Conservation (phyloP, 2,329 filamentous ascomycete genomes). For the Didymella glomerata region DNA sequence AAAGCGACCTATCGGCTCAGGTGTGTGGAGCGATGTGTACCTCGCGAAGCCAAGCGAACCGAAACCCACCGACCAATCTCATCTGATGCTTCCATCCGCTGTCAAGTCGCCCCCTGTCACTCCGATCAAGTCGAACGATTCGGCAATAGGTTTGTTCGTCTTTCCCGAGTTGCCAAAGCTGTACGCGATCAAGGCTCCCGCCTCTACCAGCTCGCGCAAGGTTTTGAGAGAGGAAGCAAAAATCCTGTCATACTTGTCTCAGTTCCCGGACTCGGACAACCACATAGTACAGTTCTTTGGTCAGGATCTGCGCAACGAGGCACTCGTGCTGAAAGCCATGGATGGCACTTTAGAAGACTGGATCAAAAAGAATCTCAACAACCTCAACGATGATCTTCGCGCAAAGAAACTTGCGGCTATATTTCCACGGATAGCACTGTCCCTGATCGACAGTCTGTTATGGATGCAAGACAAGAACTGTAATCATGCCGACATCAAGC, state of each 20-base stretch:
- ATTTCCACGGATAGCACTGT: constrained; percentile 53
- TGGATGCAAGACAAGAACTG: constrained; percentile 54
- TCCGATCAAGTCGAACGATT: constrained; percentile 34
- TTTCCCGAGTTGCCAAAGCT: constrained; percentile 27
- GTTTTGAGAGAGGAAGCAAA: constrained; percentile 45
- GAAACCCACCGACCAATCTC: constrained; percentile 15
- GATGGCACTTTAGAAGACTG: constrained; percentile 46
- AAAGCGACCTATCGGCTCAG: constrained; percentile 44
- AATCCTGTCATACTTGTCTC: constrained; percentile 46
- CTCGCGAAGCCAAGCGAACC: constrained; percentile 39
- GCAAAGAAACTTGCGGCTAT: constrained; percentile 47
- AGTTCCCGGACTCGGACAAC: constrained; percentile 30
- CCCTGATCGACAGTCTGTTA: constrained; percentile 53
- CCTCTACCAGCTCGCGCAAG: constrained; percentile 38
- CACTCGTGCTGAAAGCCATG: constrained; percentile 47
- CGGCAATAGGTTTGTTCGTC: constrained; percentile 18
- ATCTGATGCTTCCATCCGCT: constrained; percentile 15
- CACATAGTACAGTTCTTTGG: constrained; percentile 48
- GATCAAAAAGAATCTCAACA: constrained; percentile 42
- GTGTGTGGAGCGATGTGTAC: constrained; percentile 51
- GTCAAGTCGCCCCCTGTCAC: constrained; percentile 41
- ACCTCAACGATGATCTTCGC: constrained; percentile 37
- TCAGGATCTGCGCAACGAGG: constrained; percentile 40
- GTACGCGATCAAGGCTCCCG: constrained; percentile 50
- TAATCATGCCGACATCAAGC: constrained; percentile 58